Evolutionary conservation across 441 rosid genomes (phyloP).

Genomic region (Biscutella laevigata): DNA sequence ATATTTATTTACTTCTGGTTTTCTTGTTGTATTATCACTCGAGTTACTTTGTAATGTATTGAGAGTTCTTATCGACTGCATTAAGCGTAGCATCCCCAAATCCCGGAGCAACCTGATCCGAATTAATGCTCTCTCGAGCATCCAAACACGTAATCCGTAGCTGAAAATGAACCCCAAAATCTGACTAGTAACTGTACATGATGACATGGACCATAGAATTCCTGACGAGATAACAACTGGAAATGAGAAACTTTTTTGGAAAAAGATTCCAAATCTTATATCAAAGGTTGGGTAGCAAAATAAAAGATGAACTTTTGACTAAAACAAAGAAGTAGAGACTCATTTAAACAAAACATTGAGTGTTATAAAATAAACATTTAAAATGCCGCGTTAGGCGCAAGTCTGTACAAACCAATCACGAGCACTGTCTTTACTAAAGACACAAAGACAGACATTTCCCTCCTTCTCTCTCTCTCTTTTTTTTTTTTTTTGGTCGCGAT

Average conservation of each 20-base stretch:
- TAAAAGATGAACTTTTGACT: no score
- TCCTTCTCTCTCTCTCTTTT: no score
- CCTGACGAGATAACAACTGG: conserved; percentile 44
- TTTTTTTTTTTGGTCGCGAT: no score
- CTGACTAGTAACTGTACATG: conserved; percentile 62
- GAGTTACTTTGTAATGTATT: conserved; percentile 16
- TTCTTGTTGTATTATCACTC: conserved; percentile 14
- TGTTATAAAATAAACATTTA: not conserved
- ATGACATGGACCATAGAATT: conserved; percentile 56
- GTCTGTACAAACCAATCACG: conserved; percentile 21
- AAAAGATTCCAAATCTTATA: conserved; percentile 1
- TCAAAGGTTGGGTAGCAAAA: no score
- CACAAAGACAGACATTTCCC: conserved; percentile 24
- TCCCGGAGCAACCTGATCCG: conserved; percentile 52
- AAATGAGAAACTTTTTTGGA: conserved; percentile 23
- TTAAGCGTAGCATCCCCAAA: conserved; percentile 44
- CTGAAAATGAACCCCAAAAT: conserved; percentile 46
- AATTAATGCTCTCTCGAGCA: conserved; percentile 36
- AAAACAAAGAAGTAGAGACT: no score
- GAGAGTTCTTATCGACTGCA: not conserved
- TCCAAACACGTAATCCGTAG: conserved; percentile 33
- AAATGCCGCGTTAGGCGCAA: conserved; percentile 11
- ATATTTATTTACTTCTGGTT: not conserved
- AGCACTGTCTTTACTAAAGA: conserved; percentile 17
- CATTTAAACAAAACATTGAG: no score